Percentiles rank a stretch among this genome's conserved stretches.
phyloP scores from a whole-genome alignment of 73 alveolate genomes.

The Blepharisma japonicum region DNA sequence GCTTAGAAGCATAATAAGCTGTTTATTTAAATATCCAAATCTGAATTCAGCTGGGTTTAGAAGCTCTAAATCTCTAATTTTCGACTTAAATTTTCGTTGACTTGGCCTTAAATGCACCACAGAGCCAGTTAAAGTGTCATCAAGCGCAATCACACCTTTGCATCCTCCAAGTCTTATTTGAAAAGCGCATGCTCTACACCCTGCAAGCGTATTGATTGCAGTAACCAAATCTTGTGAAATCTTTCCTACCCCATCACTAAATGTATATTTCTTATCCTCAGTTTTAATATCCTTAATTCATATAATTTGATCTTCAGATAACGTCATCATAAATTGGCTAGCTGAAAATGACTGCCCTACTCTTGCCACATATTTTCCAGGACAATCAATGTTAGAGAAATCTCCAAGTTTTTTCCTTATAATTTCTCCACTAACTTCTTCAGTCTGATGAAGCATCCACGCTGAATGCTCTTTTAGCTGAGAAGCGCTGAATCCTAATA shows the following conservation, averaged over 20 bases:
- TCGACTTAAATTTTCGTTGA: conserved; percentile 67
- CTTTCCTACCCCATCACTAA: conserved; percentile 82
- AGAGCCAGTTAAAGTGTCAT: conserved; percentile 60
- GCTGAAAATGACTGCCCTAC: conserved; percentile 81
- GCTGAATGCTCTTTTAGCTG: conserved; percentile 75
- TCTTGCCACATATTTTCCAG: conserved; percentile 84
- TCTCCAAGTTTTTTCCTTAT: conserved; percentile 69
- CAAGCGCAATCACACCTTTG: conserved; percentile 78
- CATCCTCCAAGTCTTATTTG: conserved; percentile 77
- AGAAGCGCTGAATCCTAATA: conserved; percentile 80
- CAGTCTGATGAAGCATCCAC: conserved; percentile 68
- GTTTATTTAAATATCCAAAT: conserved; percentile 77
- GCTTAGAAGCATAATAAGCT: conserved; percentile 62
- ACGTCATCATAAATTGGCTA: conserved; percentile 53
- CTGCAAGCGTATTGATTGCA: conserved; percentile 35
- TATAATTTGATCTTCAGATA: conserved; percentile 44
- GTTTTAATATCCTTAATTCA: conserved; percentile 44
- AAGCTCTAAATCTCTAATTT: conserved; percentile 59
- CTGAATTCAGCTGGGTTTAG: conserved; percentile 68
- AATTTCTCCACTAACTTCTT: conserved; percentile 43
- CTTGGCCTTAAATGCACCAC: conserved; percentile 72
- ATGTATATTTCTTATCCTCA: conserved; percentile 48
- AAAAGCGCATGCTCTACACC: conserved; percentile 54
- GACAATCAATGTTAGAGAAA: conserved; percentile 54
- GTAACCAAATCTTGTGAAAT: conserved; percentile 71